These are phyloP conservation scores for Agapanthus africanus DNA, from an alignment of 106 monocot genomes.

Conservation along the genomic window DNA sequence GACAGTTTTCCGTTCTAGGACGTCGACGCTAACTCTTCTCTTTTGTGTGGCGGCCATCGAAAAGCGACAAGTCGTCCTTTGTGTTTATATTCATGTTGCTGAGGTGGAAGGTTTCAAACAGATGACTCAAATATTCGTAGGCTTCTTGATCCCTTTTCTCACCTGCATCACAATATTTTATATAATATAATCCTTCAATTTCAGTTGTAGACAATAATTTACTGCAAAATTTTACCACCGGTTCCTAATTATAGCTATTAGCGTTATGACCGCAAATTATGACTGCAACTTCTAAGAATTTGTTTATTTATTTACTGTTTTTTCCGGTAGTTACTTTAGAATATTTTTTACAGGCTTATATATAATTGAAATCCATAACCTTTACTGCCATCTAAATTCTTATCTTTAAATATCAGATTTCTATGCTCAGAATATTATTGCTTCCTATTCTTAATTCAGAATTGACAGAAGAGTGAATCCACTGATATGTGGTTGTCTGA, in stretches of 20 bases:
- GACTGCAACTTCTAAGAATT: background rate
- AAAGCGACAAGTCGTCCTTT: slow-evolving; percentile 57
- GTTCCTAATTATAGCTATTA: too few relatives aligned
- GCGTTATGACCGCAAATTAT: too few relatives aligned
- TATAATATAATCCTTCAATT: background rate
- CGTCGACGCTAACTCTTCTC: slow-evolving; percentile 43
- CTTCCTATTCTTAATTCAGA: background rate
- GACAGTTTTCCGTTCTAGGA: slow-evolving; percentile 68
- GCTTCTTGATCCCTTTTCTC: slow-evolving; percentile 52
- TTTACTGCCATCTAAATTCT: background rate
- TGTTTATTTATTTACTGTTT: background rate
- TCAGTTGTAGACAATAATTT: background rate
- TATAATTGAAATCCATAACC: too few relatives aligned
- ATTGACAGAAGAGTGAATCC: background rate
- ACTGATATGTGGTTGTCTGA: background rate
- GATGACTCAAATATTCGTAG: slow-evolving; percentile 40
- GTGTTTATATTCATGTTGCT: slow-evolving; percentile 79
- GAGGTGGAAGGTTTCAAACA: slow-evolving; percentile 52
- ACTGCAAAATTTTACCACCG: too few relatives aligned
- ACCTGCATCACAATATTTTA: slow-evolving; percentile 25
- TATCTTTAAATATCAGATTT: background rate
- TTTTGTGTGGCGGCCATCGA: slow-evolving; percentile 46
- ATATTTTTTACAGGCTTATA: too few relatives aligned
- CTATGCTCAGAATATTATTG: too few relatives aligned
- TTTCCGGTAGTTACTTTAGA: too few relatives aligned